A percentile compares a stretch with the other conserved stretches of the same genome.
phyloP scores from a whole-genome alignment of 2,329 filamentous ascomycete genomes.

The Magnaporthiopsis incrustans region DNA sequence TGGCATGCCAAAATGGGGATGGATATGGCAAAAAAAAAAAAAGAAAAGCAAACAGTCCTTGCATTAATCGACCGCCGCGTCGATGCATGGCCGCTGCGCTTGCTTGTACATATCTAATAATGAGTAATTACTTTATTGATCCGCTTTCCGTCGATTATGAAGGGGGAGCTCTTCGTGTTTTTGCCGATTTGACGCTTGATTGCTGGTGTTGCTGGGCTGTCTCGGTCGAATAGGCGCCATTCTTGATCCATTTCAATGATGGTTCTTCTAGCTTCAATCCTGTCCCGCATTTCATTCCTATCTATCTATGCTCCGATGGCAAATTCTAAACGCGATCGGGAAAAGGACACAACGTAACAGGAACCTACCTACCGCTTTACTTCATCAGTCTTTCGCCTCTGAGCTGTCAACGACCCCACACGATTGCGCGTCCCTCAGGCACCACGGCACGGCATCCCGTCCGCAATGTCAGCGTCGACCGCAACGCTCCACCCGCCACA shows the following conservation, averaged over 20 bases:
- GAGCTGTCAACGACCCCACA: too few species aligned
- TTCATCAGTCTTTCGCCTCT: too few species aligned
- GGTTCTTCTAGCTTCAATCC: background rate
- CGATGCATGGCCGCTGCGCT: background rate
- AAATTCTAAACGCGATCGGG: too few species aligned
- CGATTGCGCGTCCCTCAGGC: too few species aligned
- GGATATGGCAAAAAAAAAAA: background rate
- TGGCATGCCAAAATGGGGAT: background rate
- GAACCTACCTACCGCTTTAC: too few species aligned
- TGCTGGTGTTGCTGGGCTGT: background rate
- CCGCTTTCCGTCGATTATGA: too few species aligned
- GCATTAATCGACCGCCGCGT: background rate
- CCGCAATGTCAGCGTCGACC: conserved; percentile 21
- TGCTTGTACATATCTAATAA: background rate
- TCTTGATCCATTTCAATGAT: background rate
- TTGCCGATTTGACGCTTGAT: background rate
- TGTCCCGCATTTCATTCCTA: background rate
- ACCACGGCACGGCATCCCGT: too few species aligned
- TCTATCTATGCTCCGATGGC: too few species aligned
- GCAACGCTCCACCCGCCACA: conserved; percentile 32
- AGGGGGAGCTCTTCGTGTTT: too few species aligned
- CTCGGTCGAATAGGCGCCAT: too few species aligned
- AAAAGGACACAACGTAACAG: too few species aligned
- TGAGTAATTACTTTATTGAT: background rate
- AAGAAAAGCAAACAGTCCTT: background rate